These are phyloP conservation scores for Pouteria glomerata DNA, from an alignment of 148 eudicot genomes.

Conservation along the genomic window DNA sequence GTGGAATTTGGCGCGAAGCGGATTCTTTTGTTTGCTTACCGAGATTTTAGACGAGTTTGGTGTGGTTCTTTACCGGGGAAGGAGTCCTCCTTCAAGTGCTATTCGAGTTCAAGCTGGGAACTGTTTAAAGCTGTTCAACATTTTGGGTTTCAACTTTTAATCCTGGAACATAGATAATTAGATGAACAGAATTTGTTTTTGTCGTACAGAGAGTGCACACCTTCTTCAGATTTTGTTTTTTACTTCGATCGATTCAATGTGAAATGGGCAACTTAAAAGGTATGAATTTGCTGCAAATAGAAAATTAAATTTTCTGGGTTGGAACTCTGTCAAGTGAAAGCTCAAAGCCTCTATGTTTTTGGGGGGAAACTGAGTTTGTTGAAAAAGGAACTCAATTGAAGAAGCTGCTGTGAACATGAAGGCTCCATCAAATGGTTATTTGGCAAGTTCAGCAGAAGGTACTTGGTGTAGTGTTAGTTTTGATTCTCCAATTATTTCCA, in stretches of 20 bases:
- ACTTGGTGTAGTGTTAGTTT: slow-evolving; percentile 13
- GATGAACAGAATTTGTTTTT: background rate
- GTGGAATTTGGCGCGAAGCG: background rate
- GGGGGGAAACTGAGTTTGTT: background rate
- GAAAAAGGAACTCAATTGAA: background rate
- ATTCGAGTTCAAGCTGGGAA: too few species aligned
- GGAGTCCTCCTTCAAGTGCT: too few species aligned
- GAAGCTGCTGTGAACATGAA: slow-evolving; percentile 39
- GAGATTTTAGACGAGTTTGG: background rate
- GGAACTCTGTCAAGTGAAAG: background rate
- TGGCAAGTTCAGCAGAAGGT: slow-evolving; percentile 42
- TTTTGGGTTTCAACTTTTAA: background rate
- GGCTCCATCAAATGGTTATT: slow-evolving; percentile 67
- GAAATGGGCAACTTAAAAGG: background rate
- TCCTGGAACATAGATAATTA: background rate
- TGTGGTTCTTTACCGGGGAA: background rate
- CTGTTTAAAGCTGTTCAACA: too few species aligned
- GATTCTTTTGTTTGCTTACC: background rate
- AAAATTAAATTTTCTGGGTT: background rate
- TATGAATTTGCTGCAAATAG: slow-evolving; percentile 1
- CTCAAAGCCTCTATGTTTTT: slow-evolving; percentile 4
- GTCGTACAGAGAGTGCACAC: background rate
- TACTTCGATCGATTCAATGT: background rate
- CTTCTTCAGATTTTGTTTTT: background rate
- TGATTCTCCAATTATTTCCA: background rate